Evolutionary conservation across 164 flowering plant genomes (phyloP).

Genomic region (Buxus sempervirens): DNA sequence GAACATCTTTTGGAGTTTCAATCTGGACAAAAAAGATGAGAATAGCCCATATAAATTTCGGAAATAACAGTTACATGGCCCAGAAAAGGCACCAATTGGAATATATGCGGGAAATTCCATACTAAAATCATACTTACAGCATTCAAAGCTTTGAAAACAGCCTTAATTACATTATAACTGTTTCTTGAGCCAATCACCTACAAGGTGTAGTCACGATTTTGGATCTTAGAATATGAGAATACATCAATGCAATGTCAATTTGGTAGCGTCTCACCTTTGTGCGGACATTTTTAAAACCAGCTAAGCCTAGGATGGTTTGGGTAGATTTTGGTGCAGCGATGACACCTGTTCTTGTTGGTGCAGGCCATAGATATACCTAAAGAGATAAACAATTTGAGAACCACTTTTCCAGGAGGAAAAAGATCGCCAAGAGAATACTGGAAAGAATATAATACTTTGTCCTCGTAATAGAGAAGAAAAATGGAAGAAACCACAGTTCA

Average conservation of each 20-base stretch:
- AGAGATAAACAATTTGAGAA: background rate
- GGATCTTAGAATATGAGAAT: background rate
- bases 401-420: too few species aligned
- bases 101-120: background rate
- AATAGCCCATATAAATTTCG: background rate
- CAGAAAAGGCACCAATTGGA: background rate
- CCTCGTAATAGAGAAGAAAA: too few species aligned
- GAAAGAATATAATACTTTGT: background rate
- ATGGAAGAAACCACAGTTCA: background rate
- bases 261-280: conserved; percentile 47
- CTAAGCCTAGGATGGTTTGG: conserved; percentile 49
- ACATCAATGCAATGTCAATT: too few species aligned
- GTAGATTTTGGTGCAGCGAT: conserved; percentile 56
- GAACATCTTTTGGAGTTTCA: conserved; percentile 68
- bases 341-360: conserved; percentile 49
- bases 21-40: conserved; percentile 36
- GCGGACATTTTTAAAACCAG: conserved; percentile 66
- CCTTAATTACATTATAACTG: conserved; percentile 63
- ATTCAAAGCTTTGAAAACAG: conserved; percentile 48
- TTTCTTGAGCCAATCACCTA: conserved; percentile 74
- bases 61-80: background rate
- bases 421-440: background rate
- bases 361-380: conserved; percentile 79
- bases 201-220: conserved; percentile 2
- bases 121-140: conserved; percentile 15